Percentiles rank a stretch among this genome's conserved stretches.
Conservation (phyloP, 495 filamentous ascomycete species). For the Neurospora sp. region DNA sequence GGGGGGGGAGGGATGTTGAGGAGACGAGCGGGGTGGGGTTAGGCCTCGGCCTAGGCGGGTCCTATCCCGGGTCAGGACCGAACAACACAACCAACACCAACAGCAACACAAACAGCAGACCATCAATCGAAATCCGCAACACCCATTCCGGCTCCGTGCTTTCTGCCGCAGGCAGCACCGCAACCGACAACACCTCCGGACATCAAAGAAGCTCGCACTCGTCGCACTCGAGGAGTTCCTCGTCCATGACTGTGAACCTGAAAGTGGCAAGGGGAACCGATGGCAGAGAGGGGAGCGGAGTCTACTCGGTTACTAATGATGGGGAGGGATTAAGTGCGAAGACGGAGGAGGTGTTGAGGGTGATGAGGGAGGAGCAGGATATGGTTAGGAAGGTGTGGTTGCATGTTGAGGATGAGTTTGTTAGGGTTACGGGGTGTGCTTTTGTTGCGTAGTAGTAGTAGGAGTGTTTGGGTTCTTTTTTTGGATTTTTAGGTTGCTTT, state of each 20-base stretch:
- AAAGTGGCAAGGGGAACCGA: constrained; percentile 28
- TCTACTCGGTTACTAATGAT: constrained; percentile 39
- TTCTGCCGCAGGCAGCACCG: neutral
- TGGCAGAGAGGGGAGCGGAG: constrained; percentile 39
- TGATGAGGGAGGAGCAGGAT: constrained; percentile 27
- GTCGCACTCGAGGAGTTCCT: neutral
- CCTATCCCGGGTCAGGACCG: too few relatives aligned
- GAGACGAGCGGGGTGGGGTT: constrained; percentile 19
- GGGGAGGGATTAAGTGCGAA: constrained; percentile 26
- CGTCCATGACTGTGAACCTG: neutral
- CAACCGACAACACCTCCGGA: neutral
- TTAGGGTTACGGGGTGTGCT: constrained; percentile 20
- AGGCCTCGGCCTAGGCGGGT: too few relatives aligned
- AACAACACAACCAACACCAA: too few relatives aligned
- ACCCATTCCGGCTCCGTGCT: neutral
- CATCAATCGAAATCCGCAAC: neutral
- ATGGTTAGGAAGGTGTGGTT: constrained; percentile 36
- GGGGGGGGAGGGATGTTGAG: neutral
- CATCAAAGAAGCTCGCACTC: neutral
- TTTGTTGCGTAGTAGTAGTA: constrained; percentile 1
- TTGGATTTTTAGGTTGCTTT: neutral
- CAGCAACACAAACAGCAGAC: neutral
- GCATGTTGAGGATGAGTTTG: constrained; percentile 40
- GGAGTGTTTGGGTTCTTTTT: neutral
- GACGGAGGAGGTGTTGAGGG: constrained; percentile 26